Evolutionary conservation across 495 filamentous ascomycete species (phyloP).

Genomic region (Penicillium silybi): DNA sequence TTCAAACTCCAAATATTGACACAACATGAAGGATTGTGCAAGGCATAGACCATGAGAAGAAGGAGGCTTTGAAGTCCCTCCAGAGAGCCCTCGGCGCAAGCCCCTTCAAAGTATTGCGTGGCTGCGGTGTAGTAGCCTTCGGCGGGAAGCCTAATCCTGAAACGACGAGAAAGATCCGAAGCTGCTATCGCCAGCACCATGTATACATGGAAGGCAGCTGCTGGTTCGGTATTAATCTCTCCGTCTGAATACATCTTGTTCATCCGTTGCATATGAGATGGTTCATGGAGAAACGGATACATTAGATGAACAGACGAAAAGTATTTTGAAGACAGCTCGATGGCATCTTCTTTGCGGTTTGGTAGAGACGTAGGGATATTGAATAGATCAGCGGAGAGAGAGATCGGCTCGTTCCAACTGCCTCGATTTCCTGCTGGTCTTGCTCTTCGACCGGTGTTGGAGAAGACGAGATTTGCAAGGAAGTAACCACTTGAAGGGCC

Average conservation of each 20-base stretch:
- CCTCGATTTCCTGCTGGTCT: constrained; percentile 4
- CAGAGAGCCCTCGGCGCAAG: constrained; percentile 35
- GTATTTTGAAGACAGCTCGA: constrained; percentile 37
- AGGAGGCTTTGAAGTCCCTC: constrained; percentile 40
- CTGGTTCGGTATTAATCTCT: constrained; percentile 5
- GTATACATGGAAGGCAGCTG: constrained; percentile 36
- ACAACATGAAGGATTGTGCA: constrained; percentile 42
- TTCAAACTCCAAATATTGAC: constrained; percentile 48
- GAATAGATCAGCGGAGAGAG: constrained; percentile 28
- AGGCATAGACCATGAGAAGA: constrained; percentile 44
- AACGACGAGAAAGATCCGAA: constrained; percentile 37
- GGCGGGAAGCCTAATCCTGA: constrained; percentile 36
- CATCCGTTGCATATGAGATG: constrained; percentile 32
- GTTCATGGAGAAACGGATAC: constrained; percentile 43
- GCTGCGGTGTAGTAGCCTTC: constrained; percentile 45
- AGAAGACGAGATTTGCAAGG: constrained; percentile 40
- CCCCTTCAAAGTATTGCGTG: constrained; percentile 33
- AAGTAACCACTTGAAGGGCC: constrained; percentile 42
- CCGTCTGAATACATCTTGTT: constrained; percentile 26
- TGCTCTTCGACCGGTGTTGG: constrained; percentile 29
- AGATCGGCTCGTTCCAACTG: constrained; percentile 6
- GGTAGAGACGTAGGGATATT: constrained; percentile 36
- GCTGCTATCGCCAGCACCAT: constrained; percentile 46
- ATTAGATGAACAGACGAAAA: constrained; percentile 39
- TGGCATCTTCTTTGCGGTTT: constrained; percentile 28